Percentiles rank a stretch among this genome's conserved stretches.
Evolutionary conservation across 139 green algal species (phyloP).

Genomic region (Mesostigma viride): DNA sequence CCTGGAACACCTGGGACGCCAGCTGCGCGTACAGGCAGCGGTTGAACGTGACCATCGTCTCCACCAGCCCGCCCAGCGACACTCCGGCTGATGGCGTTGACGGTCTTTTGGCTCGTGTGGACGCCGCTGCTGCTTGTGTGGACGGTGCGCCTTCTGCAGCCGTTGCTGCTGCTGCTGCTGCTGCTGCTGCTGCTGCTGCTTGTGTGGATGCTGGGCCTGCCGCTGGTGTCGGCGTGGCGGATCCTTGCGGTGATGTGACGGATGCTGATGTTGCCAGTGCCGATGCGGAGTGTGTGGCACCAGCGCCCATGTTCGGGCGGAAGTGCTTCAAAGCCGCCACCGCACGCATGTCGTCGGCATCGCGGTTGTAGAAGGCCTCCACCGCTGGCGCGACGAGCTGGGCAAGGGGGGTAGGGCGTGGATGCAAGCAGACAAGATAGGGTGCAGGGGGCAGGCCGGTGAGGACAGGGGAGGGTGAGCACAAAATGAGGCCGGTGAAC

Average conservation of each 20-base stretch:
- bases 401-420: no score
- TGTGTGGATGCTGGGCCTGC: background rate
- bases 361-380: conserved; percentile 26
- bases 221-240: background rate
- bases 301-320: background rate
- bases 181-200: background rate
- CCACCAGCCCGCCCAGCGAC: background rate
- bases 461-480: no score
- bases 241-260: background rate
- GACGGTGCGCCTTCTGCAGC: background rate
- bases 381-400: conserved; percentile 18
- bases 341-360: conserved; percentile 20
- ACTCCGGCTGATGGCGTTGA: no score
- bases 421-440: no score
- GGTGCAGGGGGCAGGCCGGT: no score
- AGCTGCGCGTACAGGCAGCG: background rate
- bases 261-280: background rate
- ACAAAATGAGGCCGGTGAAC: no score
- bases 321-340: conserved; percentile 19
- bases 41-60: background rate
- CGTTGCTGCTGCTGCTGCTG: background rate
- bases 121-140: no score
- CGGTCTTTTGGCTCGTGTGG: no score
- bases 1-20: no score
- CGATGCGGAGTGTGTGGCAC: background rate